phyloP scores from a whole-genome alignment of 305 asterid species.

The Fraxinus dipetala region DNA sequence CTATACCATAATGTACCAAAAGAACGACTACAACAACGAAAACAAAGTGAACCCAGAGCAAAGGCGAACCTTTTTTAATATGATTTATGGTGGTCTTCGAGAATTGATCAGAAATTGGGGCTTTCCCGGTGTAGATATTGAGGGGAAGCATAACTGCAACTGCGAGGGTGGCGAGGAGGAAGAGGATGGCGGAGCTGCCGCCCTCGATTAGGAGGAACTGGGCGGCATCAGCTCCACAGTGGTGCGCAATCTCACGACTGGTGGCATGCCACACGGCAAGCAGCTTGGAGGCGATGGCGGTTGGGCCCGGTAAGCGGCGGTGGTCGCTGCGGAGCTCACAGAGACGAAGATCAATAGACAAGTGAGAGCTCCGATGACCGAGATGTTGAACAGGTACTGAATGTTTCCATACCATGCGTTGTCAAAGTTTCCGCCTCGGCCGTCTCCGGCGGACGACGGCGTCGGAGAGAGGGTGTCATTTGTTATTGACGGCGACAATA shows the following conservation, averaged over 20 bases:
- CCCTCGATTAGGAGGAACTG: slow-evolving; percentile 89
- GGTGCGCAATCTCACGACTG: slow-evolving; percentile 82
- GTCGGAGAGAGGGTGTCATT: slow-evolving; percentile 43
- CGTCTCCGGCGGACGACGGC: slow-evolving; percentile 49
- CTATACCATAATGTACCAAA: slow-evolving; percentile 71
- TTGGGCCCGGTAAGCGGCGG: slow-evolving; percentile 87
- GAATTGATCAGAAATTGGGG: slow-evolving; percentile 73
- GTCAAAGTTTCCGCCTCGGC: slow-evolving; percentile 45
- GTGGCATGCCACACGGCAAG: slow-evolving; percentile 99
- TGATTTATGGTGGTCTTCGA: slow-evolving; percentile 87
- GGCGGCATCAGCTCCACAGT: slow-evolving; percentile 96
- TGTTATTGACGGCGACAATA: slow-evolving; percentile 31
- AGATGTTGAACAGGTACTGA: slow-evolving; percentile 84
- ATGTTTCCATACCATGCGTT: slow-evolving; percentile 90
- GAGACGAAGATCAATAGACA: slow-evolving; percentile 80
- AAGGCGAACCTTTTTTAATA: slow-evolving; percentile 73
- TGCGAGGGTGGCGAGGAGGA: slow-evolving; percentile 58
- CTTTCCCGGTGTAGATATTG: slow-evolving; percentile 71
- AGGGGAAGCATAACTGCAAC: slow-evolving; percentile 66
- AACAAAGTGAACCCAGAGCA: slow-evolving; percentile 90
- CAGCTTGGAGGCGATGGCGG: slow-evolving; percentile 80
- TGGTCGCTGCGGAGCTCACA: slow-evolving; percentile 93
- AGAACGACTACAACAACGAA: slow-evolving; percentile 71
- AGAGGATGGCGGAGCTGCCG: slow-evolving; percentile 68
- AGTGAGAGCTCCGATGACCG: slow-evolving; percentile 86